Evolutionary conservation across 306 rosid species (phyloP).

Genomic region (Echinosophora koreensis): DNA sequence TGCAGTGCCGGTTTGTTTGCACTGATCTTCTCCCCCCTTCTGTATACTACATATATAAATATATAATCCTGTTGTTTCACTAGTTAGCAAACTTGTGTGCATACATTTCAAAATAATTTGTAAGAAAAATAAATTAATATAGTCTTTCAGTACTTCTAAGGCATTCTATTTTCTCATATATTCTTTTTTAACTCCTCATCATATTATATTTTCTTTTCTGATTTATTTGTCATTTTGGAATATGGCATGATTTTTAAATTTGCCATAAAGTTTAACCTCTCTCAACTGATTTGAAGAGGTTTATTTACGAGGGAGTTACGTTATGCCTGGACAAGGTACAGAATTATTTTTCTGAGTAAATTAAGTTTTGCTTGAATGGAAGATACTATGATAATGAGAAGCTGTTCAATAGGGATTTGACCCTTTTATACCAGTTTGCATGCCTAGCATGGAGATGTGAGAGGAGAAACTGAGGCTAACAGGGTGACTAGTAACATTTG

Average conservation of each 20-base stretch:
- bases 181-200: background rate
- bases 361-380: background rate
- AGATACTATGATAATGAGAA: background rate
- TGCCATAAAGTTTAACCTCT: background rate
- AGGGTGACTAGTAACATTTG: background rate
- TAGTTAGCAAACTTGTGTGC: background rate
- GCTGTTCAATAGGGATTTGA: background rate
- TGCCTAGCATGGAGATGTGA: background rate
- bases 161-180: background rate
- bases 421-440: background rate
- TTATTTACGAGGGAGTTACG: background rate
- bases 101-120: background rate
- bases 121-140: constrained; percentile 16
- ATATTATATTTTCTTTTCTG: background rate
- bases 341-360: background rate
- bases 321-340: background rate
- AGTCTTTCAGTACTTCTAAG: background rate
- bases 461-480: background rate
- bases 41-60: background rate
- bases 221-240: background rate
- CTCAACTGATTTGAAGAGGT: background rate
- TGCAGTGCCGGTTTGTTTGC: constrained; percentile 72
- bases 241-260: background rate
- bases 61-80: constrained; percentile 11
- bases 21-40: background rate